phyloP scores from a whole-genome alignment of 2,329 filamentous ascomycete species.

The Talaromyces sp. region DNA sequence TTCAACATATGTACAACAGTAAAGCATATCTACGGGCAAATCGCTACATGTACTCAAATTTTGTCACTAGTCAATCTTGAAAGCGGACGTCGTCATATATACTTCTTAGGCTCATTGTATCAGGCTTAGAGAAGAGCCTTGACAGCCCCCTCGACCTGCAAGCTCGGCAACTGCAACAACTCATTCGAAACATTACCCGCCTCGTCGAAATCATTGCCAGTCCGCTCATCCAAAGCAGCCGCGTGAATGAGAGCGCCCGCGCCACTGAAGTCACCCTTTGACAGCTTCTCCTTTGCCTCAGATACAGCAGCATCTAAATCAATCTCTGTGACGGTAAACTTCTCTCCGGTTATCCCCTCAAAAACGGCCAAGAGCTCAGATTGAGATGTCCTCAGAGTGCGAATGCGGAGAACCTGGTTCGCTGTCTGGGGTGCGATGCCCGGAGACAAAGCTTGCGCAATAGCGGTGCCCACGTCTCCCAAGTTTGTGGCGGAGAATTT shows the following conservation, averaged over 20 bases:
- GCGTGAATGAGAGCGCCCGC: conserved; percentile 14
- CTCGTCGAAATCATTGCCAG: conserved; percentile 20
- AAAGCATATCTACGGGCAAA: too few relatives aligned
- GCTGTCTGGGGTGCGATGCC: conserved; percentile 17
- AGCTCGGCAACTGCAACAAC: conserved; percentile 17
- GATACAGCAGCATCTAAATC: conserved; percentile 17
- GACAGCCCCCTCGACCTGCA: neutral
- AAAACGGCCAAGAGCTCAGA: conserved; percentile 16
- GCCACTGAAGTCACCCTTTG: conserved; percentile 19
- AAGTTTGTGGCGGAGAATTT: conserved; percentile 23
- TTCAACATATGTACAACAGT: too few relatives aligned
- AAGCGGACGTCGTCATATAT: neutral
- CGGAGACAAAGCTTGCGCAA: conserved; percentile 22
- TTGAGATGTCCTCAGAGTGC: conserved; percentile 14
- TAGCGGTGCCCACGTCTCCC: conserved; percentile 19
- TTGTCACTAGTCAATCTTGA: too few relatives aligned
- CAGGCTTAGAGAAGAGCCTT: neutral
- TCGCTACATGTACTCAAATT: too few relatives aligned
- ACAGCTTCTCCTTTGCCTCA: conserved; percentile 14
- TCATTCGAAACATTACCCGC: conserved; percentile 17
- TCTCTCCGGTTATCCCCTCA: conserved; percentile 17
- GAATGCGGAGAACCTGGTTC: conserved; percentile 18
- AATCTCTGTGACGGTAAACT: conserved; percentile 14
- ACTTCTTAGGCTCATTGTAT: neutral
- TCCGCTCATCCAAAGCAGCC: conserved; percentile 12